Evolutionary conservation across 371 early-diverging fungal genomes (phyloP), one percentile per base, ranked within the genome.

Genomic region (Catenaria anguillulae): DNA sequence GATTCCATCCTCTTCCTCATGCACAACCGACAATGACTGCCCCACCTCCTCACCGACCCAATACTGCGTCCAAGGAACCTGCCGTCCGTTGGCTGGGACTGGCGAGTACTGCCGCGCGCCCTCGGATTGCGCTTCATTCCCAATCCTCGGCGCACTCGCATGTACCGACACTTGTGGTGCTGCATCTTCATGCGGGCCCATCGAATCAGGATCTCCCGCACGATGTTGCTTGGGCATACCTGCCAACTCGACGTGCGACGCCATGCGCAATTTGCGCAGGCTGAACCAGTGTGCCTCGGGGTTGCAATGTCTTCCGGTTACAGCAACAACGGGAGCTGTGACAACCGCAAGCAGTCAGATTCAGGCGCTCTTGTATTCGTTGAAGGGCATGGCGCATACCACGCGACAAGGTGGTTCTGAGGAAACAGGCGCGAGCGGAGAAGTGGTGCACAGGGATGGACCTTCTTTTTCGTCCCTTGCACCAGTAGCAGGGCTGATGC

Each of bases 121-220:
- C 29, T 17, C 31, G 26, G 58, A 58, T 31, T 58, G 58, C 42
- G 58, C 58, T 2, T 58, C 58, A 13, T 58, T 19, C 36, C 13
- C 58, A 1, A 24, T 40, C 42, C 42, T 58, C 24, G 58, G 58
- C 24, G 37, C 8, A 8, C 1, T 24, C 13, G 58, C 58, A 6
- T 58, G 58, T 17, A 15, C 58, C 13, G 58, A 34, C 21, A 61
- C 62, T 5, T 66, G 67, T 40, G 61, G 24, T 4, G 10, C 46
- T 21, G 31, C 6, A 13, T 52, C 46, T 45, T 3, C 40, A 13
- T 69, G 67, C 63, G 36, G 55, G 10, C 54, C 15, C 43, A 19
- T 37, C 40, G 10, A 31, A 24, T 34, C n/a, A n/a, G 36, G 2
- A 12, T 13, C 31, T 12, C 13, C 31, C 52, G 29, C 52, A 4